Conservation (phyloP, 176 grass and related monocot species). For the Musa schizocarpa region DNA sequence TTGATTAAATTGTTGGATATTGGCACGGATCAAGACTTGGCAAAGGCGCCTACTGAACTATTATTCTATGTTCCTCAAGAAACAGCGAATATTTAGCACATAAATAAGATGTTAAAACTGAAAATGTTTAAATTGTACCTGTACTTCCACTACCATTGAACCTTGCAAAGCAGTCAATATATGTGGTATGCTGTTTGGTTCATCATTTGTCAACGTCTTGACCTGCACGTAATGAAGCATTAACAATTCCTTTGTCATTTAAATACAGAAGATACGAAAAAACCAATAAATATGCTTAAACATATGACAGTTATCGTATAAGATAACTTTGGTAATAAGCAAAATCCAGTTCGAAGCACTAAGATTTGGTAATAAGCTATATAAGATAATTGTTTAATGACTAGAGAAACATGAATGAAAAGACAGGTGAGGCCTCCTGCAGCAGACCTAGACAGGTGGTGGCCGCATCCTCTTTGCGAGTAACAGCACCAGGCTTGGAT, state of each 20-base stretch:
- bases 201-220: conserved; percentile 26
- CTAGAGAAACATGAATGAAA: no score
- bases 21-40: not conserved
- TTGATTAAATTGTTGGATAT: not conserved
- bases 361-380: no score
- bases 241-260: not conserved
- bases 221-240: conserved; percentile 3
- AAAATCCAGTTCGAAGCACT: no score
- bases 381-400: no score
- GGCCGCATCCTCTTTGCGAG: no score
- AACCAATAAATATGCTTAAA: not conserved
- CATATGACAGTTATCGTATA: not conserved
- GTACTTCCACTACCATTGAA: conserved; percentile 60
- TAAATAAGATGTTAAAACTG: not conserved
- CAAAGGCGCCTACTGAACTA: no score
- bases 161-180: conserved; percentile 43
- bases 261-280: not conserved
- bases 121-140: conserved; percentile 32
- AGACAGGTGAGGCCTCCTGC: no score
- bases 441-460: no score
- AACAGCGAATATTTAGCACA: not conserved
- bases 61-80: no score
- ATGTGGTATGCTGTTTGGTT: conserved; percentile 27
- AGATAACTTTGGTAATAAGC: no score
- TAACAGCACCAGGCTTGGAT: no score